Base-by-base conservation (phyloP, 106 monocot genomes). In the Acorus calamus region DNA sequence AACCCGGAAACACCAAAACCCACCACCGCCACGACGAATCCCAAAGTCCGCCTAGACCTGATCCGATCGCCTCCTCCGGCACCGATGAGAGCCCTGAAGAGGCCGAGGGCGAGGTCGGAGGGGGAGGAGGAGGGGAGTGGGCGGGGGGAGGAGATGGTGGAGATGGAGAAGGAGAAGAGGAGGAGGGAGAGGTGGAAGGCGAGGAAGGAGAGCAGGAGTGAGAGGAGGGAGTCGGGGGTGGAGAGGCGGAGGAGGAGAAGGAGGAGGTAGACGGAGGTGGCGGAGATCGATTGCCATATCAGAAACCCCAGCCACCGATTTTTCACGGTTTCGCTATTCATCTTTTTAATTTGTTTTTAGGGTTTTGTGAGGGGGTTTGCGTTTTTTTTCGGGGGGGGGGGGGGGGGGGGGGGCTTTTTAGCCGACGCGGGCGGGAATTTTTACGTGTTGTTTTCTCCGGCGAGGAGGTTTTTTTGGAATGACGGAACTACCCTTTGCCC, bases 301-400 rank as follows among this genome's bases (percentile, higher is more conserved):
- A 93, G 83, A 56, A 89, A 93, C 64, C 89, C 81, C 50, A 89
- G 69, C 76, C 86, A 81, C 9, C 93, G 85, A 14, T 68, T 66
- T 77, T 80, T 85, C 14, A 88, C 69, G 57, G 74, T 70, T n/a
- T 71, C 77, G 57, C 64, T n/a, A 3, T 28, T 28, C 28, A 28
- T 28, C 28, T 28, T 28, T 28, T 28, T 28, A 28, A 28, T 28
- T 28, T 28, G 28, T 28, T 28, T 28, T 28, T 28, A 13, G 7
- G 67, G 14, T 64, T 50, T 50, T 11, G 63, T 49, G 8, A 51
- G 5, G 11, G 2, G 44, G 5, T 11, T n/a, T 47, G 7, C 8
- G 44, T 12, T 14, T 49, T 49, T 2, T n/a, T n/a, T n/a, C n/a
- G 49, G 57, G 51, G 61, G 55, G 53, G n/a, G 28, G 28, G 0